Base-by-base conservation (phyloP, 805 yeast species). In the Yamadazyma sp. region DNA sequence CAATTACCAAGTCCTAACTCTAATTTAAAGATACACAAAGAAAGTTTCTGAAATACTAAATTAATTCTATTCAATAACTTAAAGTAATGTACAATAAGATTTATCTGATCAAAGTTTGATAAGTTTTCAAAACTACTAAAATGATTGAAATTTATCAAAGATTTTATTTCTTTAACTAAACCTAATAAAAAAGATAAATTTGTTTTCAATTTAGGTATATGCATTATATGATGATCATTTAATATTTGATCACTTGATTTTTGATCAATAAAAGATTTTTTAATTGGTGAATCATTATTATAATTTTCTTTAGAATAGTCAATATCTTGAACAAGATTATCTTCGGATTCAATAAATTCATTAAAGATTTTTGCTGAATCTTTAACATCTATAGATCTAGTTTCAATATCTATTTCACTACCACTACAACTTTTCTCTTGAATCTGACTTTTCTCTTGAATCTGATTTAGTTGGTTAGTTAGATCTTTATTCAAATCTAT, bases 231-330 rank as follows among this genome's bases (percentile, higher is more conserved):
- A 4, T 23, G 11, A 16, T 21, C 23, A 23, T 13, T 15, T 3
- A 30, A 15, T 4, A 30, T 15, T 12, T 30, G 33, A 14, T 30
- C 33, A 5, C 23, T 30, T 7, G n/a, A 11, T n/a, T 23, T 5
- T 23, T 5, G 21, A n/a, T n/a, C n/a, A 7, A 29, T 10, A 16
- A 17, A 4, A 17, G 38, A 16, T 29, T 22, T 35, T 16, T 33
- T 30, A 13, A 35, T 28, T 18, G 38, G 38, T 24, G 38, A 35
- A 13, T 33, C 12, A 11, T 35, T 28, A 4, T 35, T 22, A 15
- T 35, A 35, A 20, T 35, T 35, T n/a, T 35, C 33, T 22, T 35
- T 35, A n/a, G 26, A 33, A 23, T 17, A 35, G 4, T 35, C 23
- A n/a, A n/a, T n/a, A n/a, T n/a, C n/a, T n/a, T n/a, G n/a, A n/a